Conservation (phyloP, 1,284 basidiomycete species). For the Ganoderma leucocontextum region DNA sequence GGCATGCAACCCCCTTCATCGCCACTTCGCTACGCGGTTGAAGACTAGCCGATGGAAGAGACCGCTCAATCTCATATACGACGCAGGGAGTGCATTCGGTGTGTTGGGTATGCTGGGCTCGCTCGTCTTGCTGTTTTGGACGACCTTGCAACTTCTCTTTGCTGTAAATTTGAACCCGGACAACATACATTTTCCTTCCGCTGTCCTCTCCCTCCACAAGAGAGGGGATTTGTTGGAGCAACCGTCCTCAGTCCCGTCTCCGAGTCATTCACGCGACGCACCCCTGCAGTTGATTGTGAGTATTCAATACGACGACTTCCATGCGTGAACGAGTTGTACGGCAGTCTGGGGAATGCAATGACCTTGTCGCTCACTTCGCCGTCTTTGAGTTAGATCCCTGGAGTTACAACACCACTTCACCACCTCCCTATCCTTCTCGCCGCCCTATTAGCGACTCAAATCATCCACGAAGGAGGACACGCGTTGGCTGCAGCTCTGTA, state of each 20-base stretch:
- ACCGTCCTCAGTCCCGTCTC: neutral
- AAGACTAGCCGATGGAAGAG: conserved; percentile 23
- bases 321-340: neutral
- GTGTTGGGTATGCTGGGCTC: conserved; percentile 59
- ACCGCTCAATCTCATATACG: conserved; percentile 52
- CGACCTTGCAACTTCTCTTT: conserved; percentile 33
- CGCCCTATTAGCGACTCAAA: conserved; percentile 65
- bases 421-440: conserved; percentile 68
- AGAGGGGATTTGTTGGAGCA: conserved; percentile 1
- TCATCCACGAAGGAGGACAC: conserved; percentile 78
- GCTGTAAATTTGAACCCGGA: conserved; percentile 13
- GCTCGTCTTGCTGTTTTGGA: conserved; percentile 51
- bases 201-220: conserved; percentile 13
- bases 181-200: too few relatives aligned
- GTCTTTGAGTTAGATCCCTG: conserved; percentile 65
- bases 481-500: conserved; percentile 72
- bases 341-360: neutral
- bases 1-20: conserved; percentile 60
- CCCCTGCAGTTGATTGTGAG: conserved; percentile 23
- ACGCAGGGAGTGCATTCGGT: conserved; percentile 56
- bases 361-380: conserved; percentile 3
- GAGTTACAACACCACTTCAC: conserved; percentile 73
- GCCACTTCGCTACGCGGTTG: conserved; percentile 37
- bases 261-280: neutral
- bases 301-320: neutral